Evolutionary conservation across 2,329 filamentous ascomycete species (phyloP).

Genomic region (Coniochaeta prunicola): DNA sequence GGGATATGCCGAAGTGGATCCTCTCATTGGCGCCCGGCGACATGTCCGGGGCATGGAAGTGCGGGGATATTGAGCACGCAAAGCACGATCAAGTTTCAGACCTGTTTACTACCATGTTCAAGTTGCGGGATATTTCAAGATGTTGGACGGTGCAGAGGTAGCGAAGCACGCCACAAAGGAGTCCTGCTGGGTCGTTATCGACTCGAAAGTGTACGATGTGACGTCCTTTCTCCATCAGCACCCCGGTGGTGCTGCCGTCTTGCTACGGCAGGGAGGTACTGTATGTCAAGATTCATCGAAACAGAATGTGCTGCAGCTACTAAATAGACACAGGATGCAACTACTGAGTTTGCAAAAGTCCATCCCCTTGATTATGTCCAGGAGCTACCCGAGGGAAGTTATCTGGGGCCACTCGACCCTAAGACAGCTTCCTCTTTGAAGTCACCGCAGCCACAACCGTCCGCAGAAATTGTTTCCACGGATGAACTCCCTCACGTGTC

Average conservation of each 20-base stretch:
- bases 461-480: constrained; percentile 5
- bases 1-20: not conserved
- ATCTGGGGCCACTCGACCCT: constrained; percentile 18
- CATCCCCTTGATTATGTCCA: constrained; percentile 20
- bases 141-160: constrained; percentile 23
- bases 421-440: constrained; percentile 15
- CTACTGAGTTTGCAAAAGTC: constrained; percentile 21
- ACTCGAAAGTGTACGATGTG: constrained; percentile 26
- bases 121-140: not conserved
- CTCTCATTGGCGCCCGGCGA: not conserved
- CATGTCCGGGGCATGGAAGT: not conserved
- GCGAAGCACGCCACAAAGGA: constrained; percentile 22
- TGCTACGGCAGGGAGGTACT: constrained; percentile 20
- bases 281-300: constrained; percentile 13
- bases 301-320: not conserved
- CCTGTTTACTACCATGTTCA: not conserved
- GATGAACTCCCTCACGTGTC: constrained; percentile 18
- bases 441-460: constrained; percentile 3
- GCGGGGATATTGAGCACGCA: not conserved
- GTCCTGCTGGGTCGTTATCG: constrained; percentile 30
- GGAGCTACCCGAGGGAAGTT: constrained; percentile 21
- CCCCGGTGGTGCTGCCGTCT: constrained; percentile 21
- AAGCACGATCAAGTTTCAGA: not conserved
- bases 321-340: constrained; percentile 18
- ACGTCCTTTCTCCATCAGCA: constrained; percentile 25